These are phyloP conservation scores for Aspergillus quadricinctus DNA, from an alignment of 2,329 filamentous ascomycete species.

Conservation along the genomic window DNA sequence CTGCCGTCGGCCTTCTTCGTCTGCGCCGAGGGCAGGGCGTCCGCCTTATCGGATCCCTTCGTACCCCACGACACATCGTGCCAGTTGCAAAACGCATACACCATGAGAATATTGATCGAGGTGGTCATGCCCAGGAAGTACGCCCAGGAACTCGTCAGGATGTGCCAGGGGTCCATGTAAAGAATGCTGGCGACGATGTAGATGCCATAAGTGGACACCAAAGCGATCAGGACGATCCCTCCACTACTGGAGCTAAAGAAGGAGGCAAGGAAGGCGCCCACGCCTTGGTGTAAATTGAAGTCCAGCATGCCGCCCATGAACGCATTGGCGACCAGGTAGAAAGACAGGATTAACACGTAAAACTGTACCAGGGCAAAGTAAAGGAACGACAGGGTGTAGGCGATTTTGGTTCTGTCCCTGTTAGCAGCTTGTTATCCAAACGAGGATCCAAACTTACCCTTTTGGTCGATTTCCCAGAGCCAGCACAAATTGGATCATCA, in stretches of 20 bases:
- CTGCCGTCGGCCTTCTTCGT: slow-evolving; percentile 78
- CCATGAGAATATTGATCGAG: slow-evolving; percentile 99
- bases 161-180: slow-evolving; percentile 99
- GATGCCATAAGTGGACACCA: slow-evolving; percentile 91
- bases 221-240: slow-evolving; percentile 89
- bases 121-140: slow-evolving; percentile 93
- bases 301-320: slow-evolving; percentile 60
- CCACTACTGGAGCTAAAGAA: slow-evolving; percentile 77
- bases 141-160: slow-evolving; percentile 96
- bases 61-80: slow-evolving; percentile 99
- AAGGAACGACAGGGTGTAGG: slow-evolving; percentile 84
- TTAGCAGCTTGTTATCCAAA: neutral
- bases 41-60: slow-evolving; percentile 94
- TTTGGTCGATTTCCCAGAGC: slow-evolving; percentile 96
- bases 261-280: slow-evolving; percentile 64
- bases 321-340: slow-evolving; percentile 80
- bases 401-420: slow-evolving; percentile 58
- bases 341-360: slow-evolving; percentile 83
- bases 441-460: slow-evolving; percentile 49
- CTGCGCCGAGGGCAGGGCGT: slow-evolving; percentile 83
- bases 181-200: slow-evolving; percentile 97
- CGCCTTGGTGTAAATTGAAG: slow-evolving; percentile 62
- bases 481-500: slow-evolving; percentile 92
- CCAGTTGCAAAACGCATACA: slow-evolving; percentile 99
- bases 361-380: slow-evolving; percentile 83